Percentiles rank a stretch among this genome's conserved stretches.
phyloP scores from a whole-genome alignment of 2,329 filamentous ascomycete genomes.

The Didymella glomerata region DNA sequence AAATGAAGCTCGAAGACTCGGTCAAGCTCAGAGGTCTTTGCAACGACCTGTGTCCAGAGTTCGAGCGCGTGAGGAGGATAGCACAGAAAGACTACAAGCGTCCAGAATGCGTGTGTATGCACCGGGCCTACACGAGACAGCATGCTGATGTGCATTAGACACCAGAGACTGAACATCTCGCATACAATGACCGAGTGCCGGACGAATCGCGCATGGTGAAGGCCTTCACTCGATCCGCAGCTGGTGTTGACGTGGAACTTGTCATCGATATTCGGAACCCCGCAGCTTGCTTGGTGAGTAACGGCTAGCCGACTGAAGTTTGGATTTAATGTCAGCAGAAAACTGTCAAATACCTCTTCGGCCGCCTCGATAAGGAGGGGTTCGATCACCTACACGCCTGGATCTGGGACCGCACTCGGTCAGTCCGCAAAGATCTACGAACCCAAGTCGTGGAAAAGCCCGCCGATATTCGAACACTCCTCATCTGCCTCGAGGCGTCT shows the following conservation, averaged over 20 bases:
- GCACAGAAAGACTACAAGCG: constrained; percentile 68
- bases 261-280: constrained; percentile 71
- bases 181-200: constrained; percentile 49
- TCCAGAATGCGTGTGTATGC: constrained; percentile 63
- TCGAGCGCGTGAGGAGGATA: constrained; percentile 68
- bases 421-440: constrained; percentile 71
- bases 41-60: constrained; percentile 71
- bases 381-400: constrained; percentile 64
- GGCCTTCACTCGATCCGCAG: constrained; percentile 68
- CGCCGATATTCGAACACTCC: constrained; percentile 64
- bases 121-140: neutral
- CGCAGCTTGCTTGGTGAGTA: constrained; percentile 50
- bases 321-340: constrained; percentile 35
- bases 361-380: constrained; percentile 61
- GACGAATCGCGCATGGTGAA: constrained; percentile 68
- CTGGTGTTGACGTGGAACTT: constrained; percentile 69
- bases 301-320: constrained; percentile 22
- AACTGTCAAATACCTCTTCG: constrained; percentile 56
- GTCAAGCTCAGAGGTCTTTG: constrained; percentile 70
- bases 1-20: constrained; percentile 66
- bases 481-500: constrained; percentile 69
- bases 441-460: constrained; percentile 66
- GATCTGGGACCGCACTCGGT: constrained; percentile 71
- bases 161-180: constrained; percentile 46
- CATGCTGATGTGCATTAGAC: constrained; percentile 26